phyloP scores from a whole-genome alignment of 129 eudicot genomes.

The Lactuca saligna region DNA sequence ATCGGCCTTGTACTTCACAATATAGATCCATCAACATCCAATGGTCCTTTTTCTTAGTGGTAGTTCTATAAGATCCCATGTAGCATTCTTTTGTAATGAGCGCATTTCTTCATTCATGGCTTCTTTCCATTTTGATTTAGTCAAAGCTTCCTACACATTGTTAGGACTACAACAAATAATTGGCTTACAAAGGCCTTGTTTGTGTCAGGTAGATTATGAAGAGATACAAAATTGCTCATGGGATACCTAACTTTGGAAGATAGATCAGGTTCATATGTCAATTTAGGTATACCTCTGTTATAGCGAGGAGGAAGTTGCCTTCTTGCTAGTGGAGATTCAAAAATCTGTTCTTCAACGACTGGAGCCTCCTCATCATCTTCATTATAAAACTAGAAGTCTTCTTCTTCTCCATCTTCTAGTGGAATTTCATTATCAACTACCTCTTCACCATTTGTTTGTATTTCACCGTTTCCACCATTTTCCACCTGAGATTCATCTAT shows the following conservation, averaged over 20 bases:
- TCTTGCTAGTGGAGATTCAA: neutral
- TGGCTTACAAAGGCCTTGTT: conserved; percentile 16
- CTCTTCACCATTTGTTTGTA: neutral
- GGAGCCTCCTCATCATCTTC: too few species aligned
- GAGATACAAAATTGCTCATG: conserved; percentile 7
- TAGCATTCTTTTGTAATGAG: neutral
- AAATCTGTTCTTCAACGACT: neutral
- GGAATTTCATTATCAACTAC: too few species aligned
- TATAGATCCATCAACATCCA: neutral
- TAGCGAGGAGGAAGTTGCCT: conserved; percentile 1
- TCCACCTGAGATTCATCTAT: neutral
- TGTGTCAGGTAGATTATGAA: conserved; percentile 1
- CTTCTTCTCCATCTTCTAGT: too few species aligned
- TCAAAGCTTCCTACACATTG: neutral
- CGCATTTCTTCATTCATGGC: neutral
- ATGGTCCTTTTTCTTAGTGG: too few species aligned
- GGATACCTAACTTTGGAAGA: conserved; percentile 17
- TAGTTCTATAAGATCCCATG: neutral
- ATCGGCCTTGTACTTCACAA: neutral
- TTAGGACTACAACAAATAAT: conserved; percentile 8
- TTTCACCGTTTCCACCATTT: too few species aligned
- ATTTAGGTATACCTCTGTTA: conserved; percentile 25
- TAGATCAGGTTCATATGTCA: conserved; percentile 10
- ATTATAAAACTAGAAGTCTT: too few species aligned
- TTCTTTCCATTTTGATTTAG: neutral